These are phyloP conservation scores for Raffaelea deltoideospora DNA, from an alignment of 2,329 filamentous ascomycete species.

Conservation along the genomic window DNA sequence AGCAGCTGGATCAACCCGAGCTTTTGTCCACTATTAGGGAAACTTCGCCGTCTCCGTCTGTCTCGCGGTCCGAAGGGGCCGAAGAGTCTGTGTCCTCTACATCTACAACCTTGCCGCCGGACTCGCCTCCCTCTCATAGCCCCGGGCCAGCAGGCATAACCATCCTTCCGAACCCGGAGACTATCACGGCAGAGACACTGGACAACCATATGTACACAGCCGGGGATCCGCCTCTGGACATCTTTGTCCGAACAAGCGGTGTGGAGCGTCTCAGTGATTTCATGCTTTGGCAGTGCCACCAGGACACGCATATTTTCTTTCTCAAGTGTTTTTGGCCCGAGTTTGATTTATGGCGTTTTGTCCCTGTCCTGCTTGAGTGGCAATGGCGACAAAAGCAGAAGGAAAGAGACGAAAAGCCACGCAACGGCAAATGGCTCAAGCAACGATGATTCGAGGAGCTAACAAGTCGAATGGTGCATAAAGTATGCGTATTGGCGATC, in stretches of 20 bases:
- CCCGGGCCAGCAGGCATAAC: conserved; percentile 19
- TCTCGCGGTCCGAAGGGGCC: conserved; percentile 28
- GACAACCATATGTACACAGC: conserved; percentile 80
- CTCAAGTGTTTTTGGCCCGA: conserved; percentile 89
- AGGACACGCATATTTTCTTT: conserved; percentile 86
- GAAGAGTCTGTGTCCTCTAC: conserved; percentile 43
- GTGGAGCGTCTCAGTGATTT: conserved; percentile 91
- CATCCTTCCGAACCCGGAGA: conserved; percentile 58
- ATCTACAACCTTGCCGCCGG: conserved; percentile 40
- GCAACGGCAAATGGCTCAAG: no score
- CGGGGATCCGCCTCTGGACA: conserved; percentile 71
- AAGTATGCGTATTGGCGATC: no score
- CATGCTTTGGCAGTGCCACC: conserved; percentile 96
- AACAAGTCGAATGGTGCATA: no score
- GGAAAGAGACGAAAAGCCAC: conserved; percentile 32
- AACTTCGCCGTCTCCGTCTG: conserved; percentile 27
- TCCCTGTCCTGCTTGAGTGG: conserved; percentile 90
- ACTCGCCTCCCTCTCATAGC: conserved; percentile 29
- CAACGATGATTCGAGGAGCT: no score
- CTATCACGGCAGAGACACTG: conserved; percentile 69
- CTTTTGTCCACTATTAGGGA: conserved; percentile 34
- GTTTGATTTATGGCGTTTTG: conserved; percentile 84
- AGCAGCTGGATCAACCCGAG: conserved; percentile 36
- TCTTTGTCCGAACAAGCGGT: conserved; percentile 83
- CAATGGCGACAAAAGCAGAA: conserved; percentile 48